Percentiles rank a stretch among this genome's conserved stretches.
Evolutionary conservation across 768 basidiomycete species (phyloP).

Genomic region (Kwoniella pini): DNA sequence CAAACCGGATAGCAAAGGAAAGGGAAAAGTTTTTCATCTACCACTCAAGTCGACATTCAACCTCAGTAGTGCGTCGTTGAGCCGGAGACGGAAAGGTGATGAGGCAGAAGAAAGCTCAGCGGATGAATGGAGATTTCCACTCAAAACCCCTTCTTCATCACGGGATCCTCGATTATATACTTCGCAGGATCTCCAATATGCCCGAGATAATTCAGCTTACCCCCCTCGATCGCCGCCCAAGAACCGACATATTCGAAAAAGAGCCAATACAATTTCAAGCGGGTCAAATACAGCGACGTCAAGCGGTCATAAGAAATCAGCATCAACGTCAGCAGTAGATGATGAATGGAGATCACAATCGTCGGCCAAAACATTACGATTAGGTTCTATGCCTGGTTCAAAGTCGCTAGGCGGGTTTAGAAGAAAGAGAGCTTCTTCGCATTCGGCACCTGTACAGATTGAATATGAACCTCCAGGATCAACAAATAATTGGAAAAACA

Average conservation of each 20-base stretch:
- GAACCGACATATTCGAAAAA: not conserved
- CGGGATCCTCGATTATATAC: conserved; percentile 1
- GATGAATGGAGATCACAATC: not conserved
- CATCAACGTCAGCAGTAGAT: conserved; percentile 2
- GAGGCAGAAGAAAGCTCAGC: conserved; percentile 19
- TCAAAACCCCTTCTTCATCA: conserved; percentile 1
- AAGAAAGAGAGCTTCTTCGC: conserved; percentile 21
- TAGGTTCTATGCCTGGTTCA: conserved; percentile 1
- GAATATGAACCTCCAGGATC: conserved; percentile 16
- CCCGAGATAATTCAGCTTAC: not conserved
- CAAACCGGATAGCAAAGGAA: conserved; percentile 23
- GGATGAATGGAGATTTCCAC: conserved; percentile 14
- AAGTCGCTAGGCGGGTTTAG: conserved; percentile 14
- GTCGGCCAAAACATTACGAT: not conserved
- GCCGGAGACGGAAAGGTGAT: not conserved
- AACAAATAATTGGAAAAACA: conserved; percentile 26
- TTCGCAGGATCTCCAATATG: not conserved
- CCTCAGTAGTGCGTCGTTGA: not conserved
- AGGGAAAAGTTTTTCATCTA: conserved; percentile 27
- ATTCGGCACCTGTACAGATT: conserved; percentile 13
- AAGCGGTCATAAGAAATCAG: not conserved
- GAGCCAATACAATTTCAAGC: not conserved
- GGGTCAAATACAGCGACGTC: not conserved
- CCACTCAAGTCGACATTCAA: conserved; percentile 18
- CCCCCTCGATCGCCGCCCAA: not conserved